Base-by-base conservation (phyloP, 176 grass and related monocot genomes). In the Triticum turgidum region DNA sequence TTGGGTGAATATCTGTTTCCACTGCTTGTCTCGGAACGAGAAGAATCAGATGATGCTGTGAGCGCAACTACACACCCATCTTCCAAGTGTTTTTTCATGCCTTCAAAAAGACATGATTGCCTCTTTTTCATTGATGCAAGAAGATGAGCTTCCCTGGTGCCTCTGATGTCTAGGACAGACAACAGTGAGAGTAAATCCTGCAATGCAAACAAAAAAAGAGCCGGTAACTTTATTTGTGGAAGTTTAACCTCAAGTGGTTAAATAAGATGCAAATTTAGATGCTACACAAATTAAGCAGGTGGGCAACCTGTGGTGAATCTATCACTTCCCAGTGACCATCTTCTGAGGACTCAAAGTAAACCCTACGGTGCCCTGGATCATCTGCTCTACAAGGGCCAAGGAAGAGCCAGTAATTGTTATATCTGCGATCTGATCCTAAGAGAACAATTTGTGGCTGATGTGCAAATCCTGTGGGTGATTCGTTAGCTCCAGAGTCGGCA, bases 401-500 rank as follows among this genome's bases (percentile, higher is more conserved):
- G 63, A 99, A 99, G 49, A 96, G 97, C 93, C 94, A 99, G 68
- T 96, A 99, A 77, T 90, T 93, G 79, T 99, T 96, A 89, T 96
- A 99, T 83, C 97, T 89, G 58, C 94, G 88, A 67, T 96, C 97
- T 34, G 92, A 99, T 75, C 97, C 97, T 80, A 97, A 86, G 85
- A 78, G 82, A 90, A 99, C 85, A 78, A 83, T 81, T 87, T 99
- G 94, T 80, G 91, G 83, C 81, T 65, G 89, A 66, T 92, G 87
- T 49, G 69, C 78, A 89, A 72, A 56, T 42, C 86, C 74, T 82
- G 67, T 75, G 89, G 84, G 71, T 13, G 63, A 59, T 70, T 65
- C 65, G 22, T 87, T 92, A 39, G 68, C 81, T 87, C 77, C 72
- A 78, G 62, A 86, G 11, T 82, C 78, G 17, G 12, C 47, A 32